Evolutionary conservation across 805 yeast species (phyloP).

Genomic region (Peterozyma xylosa): DNA sequence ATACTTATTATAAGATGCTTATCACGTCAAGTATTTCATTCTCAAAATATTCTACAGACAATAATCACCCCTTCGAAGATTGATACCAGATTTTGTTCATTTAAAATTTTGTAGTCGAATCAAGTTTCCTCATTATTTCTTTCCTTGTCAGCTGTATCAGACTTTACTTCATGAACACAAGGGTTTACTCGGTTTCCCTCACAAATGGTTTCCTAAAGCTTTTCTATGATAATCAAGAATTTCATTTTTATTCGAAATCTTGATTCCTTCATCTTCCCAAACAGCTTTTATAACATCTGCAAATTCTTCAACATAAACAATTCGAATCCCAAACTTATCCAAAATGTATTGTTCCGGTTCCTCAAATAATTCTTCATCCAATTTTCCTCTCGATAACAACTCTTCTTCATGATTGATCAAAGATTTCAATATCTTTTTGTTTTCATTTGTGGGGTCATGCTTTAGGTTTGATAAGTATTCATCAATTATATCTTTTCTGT

Average conservation of each 20-base stretch:
- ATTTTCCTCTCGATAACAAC: conserved; percentile 10
- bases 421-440: conserved; percentile 11
- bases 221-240: neutral
- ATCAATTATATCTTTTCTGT: conserved; percentile 61
- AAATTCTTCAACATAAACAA: conserved; percentile 67
- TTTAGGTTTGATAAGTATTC: conserved; percentile 31
- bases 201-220: neutral
- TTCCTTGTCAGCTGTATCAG: neutral
- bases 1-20: too few species aligned
- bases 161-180: too few species aligned
- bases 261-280: conserved; percentile 45
- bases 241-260: too few species aligned
- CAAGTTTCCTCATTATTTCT: too few species aligned
- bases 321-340: conserved; percentile 48
- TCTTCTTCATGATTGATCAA: conserved; percentile 14
- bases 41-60: too few species aligned
- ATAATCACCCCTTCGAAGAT: too few species aligned
- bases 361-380: conserved; percentile 13
- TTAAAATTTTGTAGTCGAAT: too few species aligned
- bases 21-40: too few species aligned
- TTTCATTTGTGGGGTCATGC: conserved; percentile 8
- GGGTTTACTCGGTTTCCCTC: too few species aligned
- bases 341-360: conserved; percentile 44
- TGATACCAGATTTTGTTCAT: too few species aligned
- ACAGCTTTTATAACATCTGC: conserved; percentile 66